Conservation (phyloP, 345 rosid genomes). For the Citrus maxima region DNA sequence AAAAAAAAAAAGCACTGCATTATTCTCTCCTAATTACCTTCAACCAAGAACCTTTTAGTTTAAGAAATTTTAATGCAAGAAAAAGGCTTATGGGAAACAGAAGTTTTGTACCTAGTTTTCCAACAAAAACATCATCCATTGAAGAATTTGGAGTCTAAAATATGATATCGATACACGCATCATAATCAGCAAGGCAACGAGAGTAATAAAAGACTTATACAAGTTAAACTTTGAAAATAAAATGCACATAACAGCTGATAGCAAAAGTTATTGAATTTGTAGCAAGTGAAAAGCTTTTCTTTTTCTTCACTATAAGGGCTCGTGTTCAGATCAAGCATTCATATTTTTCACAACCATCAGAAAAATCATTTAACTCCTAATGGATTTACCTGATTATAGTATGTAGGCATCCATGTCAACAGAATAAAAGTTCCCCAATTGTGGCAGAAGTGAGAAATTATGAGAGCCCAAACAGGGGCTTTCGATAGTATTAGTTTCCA, state of each 20-base stretch:
- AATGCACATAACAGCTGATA: background rate
- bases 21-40: background rate
- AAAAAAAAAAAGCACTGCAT: background rate
- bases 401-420: slow-evolving; percentile 98
- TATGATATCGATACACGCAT: background rate
- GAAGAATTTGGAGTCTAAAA: background rate
- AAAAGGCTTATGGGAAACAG: background rate
- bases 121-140: background rate
- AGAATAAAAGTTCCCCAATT: slow-evolving; percentile 99
- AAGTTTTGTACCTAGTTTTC: background rate
- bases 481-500: slow-evolving; percentile 92
- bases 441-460: slow-evolving; percentile 93
- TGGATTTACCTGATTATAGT: slow-evolving; percentile 83
- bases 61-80: background rate
- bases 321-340: background rate
- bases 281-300: background rate
- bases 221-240: background rate
- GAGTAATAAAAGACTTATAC: background rate
- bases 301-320: background rate
- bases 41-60: background rate
- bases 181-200: background rate
- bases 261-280: background rate
- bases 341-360: background rate
- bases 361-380: background rate
- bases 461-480: slow-evolving; percentile 97